Evolutionary conservation across 2,329 filamentous ascomycete genomes (phyloP).

Genomic region (Pseudogymnoascus sp.): DNA sequence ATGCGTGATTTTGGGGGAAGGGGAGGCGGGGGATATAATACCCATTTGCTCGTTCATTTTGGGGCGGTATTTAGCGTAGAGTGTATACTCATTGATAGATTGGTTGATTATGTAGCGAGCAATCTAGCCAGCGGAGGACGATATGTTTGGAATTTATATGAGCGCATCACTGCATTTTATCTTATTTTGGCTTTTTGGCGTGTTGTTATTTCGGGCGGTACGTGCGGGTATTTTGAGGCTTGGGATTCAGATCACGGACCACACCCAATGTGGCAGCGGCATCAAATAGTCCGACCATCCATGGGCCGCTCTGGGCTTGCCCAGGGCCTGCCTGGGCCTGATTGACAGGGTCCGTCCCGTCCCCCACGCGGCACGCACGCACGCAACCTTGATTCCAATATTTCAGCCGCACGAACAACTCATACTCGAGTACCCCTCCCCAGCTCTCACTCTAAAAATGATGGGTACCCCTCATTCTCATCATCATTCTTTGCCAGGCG

Average conservation of each 20-base stretch:
- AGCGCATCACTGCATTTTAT: conserved; percentile 2
- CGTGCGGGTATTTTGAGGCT: not conserved
- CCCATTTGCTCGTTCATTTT: conserved; percentile 4
- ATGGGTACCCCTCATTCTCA: not conserved
- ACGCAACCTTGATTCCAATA: not conserved
- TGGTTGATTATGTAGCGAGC: not conserved
- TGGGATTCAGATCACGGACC: not conserved
- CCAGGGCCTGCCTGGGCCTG: not conserved
- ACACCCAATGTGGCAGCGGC: not conserved
- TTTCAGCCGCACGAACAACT: conserved; percentile 1
- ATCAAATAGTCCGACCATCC: not conserved
- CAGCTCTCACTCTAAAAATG: not conserved
- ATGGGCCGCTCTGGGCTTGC: not conserved
- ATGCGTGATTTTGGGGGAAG: not conserved
- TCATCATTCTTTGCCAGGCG: not conserved
- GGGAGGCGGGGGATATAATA: conserved; percentile 1
- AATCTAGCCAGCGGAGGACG: not conserved
- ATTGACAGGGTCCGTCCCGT: not conserved
- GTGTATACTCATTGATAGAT: conserved; percentile 3
- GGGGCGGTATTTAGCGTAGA: conserved; percentile 4
- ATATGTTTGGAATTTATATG: not conserved
- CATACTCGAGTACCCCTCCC: not conserved
- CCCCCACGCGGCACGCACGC: not conserved
- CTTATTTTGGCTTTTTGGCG: not conserved
- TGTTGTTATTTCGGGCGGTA: not conserved